phyloP scores from a whole-genome alignment of 2,329 filamentous ascomycete genomes.

The Onygenales sp. region DNA sequence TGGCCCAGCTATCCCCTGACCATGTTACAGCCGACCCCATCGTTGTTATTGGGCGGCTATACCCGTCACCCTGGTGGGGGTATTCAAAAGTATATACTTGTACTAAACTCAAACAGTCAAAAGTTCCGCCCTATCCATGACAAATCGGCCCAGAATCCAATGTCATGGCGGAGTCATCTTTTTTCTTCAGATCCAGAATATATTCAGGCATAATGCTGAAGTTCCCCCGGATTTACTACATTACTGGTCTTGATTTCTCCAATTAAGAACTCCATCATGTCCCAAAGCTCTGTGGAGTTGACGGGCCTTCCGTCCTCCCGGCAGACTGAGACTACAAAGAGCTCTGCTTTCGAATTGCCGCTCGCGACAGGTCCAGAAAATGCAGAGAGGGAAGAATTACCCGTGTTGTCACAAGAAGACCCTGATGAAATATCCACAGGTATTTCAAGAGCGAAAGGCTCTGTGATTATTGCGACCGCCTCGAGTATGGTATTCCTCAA shows the following conservation, averaged over 20 bases:
- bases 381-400: neutral
- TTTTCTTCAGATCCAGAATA: too few species aligned
- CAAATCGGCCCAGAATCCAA: too few species aligned
- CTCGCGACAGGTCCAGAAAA: neutral
- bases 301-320: neutral
- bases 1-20: too few species aligned
- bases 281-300: conserved; percentile 1
- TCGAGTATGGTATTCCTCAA: conserved; percentile 14
- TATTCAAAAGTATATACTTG: too few species aligned
- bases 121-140: too few species aligned
- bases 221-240: too few species aligned
- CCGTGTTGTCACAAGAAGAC: neutral
- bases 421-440: neutral
- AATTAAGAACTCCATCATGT: conserved; percentile 1
- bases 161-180: too few species aligned
- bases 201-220: too few species aligned
- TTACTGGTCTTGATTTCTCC: neutral
- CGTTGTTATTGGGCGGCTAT: too few species aligned
- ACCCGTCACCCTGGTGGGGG: too few species aligned
- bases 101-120: too few species aligned
- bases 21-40: too few species aligned
- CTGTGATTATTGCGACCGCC: conserved; percentile 9
- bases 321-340: neutral
- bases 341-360: neutral
- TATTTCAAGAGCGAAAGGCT: conserved; percentile 5